These are phyloP conservation scores for Leccinum brunneo-olivaceum DNA, from an alignment of 1,284 basidiomycete genomes.

Conservation along the genomic window DNA sequence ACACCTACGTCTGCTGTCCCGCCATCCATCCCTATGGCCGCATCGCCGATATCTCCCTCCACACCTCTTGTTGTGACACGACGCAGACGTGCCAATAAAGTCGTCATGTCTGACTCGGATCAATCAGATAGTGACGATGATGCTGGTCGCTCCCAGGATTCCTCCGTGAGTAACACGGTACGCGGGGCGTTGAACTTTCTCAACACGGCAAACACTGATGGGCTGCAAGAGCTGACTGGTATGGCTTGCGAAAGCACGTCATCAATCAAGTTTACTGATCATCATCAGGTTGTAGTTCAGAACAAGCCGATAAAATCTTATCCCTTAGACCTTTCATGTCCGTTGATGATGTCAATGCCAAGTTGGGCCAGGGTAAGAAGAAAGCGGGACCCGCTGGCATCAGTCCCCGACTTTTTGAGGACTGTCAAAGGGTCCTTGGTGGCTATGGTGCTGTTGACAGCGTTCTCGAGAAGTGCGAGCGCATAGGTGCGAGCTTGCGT, in stretches of 20 bases:
- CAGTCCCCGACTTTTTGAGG: slow-evolving; percentile 85
- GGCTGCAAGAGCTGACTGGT: slow-evolving; percentile 89
- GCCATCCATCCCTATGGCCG: slow-evolving; percentile 21
- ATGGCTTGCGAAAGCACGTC: slow-evolving; percentile 21
- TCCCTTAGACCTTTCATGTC: slow-evolving; percentile 75
- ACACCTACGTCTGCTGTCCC: slow-evolving; percentile 17
- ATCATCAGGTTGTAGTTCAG: slow-evolving; percentile 67
- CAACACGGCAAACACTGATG: slow-evolving; percentile 68
- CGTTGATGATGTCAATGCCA: slow-evolving; percentile 73
- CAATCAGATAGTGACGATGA: slow-evolving; percentile 38
- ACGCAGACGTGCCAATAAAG: slow-evolving; percentile 48
- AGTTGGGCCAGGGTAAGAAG: slow-evolving; percentile 77
- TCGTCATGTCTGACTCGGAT: slow-evolving; percentile 66
- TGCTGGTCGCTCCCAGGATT: slow-evolving; percentile 18
- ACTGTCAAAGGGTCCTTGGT: slow-evolving; percentile 82
- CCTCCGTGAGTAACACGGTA: slow-evolving; percentile 21
- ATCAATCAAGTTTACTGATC: slow-evolving; percentile 10
- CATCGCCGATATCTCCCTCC: slow-evolving; percentile 37
- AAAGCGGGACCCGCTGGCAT: slow-evolving; percentile 78
- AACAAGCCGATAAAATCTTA: slow-evolving; percentile 80
- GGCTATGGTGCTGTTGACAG: slow-evolving; percentile 90
- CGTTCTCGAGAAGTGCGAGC: slow-evolving; percentile 84
- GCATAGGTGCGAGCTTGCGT: slow-evolving; percentile 66
- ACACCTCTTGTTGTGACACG: slow-evolving; percentile 39
- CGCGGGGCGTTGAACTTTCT: slow-evolving; percentile 77